phyloP scores from a whole-genome alignment of 2,329 filamentous ascomycete genomes.

The Neodidymelliopsis sp. region DNA sequence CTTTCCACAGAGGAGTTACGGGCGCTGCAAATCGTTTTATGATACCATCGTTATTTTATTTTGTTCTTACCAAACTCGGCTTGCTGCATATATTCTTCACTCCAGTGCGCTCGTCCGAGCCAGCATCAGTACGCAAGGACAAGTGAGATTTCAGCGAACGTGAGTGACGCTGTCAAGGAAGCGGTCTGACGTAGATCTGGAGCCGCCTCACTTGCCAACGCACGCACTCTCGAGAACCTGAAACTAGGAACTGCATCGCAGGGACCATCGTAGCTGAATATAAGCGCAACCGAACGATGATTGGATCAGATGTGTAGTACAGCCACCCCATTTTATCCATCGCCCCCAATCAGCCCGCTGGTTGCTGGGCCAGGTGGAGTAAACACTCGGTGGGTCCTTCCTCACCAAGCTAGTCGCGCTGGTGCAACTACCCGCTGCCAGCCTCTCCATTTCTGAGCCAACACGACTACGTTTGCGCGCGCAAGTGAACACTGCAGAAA shows the following conservation, averaged over 20 bases:
- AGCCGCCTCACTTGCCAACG: constrained; percentile 15
- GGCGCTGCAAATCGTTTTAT: constrained; percentile 6
- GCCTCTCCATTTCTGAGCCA: constrained; percentile 21
- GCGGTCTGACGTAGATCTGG: constrained; percentile 22
- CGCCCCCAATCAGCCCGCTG: constrained; percentile 18
- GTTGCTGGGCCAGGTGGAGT: constrained; percentile 36
- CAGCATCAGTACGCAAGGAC: too few relatives aligned
- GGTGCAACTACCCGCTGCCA: constrained; percentile 29
- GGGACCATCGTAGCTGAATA: constrained; percentile 14
- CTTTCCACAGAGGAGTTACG: neutral
- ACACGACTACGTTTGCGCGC: constrained; percentile 22
- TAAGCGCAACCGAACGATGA: constrained; percentile 10
- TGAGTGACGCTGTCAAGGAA: neutral
- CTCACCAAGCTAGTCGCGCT: constrained; percentile 32
- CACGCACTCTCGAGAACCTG: constrained; percentile 8
- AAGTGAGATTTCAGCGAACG: constrained; percentile 16
- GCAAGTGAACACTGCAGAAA: constrained; percentile 12
- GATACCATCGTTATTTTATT: constrained; percentile 5
- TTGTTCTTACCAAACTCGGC: neutral
- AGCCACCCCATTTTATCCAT: constrained; percentile 34
- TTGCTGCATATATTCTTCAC: too few relatives aligned
- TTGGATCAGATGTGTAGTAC: constrained; percentile 25
- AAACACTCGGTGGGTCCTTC: constrained; percentile 30
- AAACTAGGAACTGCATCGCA: constrained; percentile 16
- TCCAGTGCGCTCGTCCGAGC: too few relatives aligned